phyloP scores from a whole-genome alignment of 2,329 filamentous ascomycete genomes.

The Microascus cirrosus region DNA sequence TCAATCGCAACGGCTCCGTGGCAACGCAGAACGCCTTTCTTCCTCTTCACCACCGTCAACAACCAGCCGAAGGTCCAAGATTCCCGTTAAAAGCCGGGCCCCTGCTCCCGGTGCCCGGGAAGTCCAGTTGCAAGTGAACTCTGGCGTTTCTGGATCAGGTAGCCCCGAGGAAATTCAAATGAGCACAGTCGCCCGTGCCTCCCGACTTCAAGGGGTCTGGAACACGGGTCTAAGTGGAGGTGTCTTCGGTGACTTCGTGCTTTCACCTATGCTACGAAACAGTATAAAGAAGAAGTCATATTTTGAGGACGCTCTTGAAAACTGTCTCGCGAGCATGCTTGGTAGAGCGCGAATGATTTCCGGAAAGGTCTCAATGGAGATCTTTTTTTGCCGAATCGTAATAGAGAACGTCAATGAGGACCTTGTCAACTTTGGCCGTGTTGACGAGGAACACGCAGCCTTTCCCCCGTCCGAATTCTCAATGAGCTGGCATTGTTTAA shows the following conservation, averaged over 20 bases:
- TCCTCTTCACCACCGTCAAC: neutral
- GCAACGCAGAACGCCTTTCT: neutral
- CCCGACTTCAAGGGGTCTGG: constrained; percentile 6
- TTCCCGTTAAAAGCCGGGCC: neutral
- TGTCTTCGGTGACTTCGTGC: neutral
- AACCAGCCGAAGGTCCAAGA: neutral
- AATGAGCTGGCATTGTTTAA: neutral
- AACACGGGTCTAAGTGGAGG: neutral
- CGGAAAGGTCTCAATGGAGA: neutral
- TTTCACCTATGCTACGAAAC: neutral
- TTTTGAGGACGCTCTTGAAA: neutral
- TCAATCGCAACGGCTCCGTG: neutral
- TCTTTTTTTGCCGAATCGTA: constrained; percentile 1
- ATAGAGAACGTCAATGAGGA: constrained; percentile 1
- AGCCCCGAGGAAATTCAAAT: neutral
- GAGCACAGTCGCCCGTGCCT: neutral
- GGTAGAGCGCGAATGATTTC: neutral
- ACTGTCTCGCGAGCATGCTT: neutral
- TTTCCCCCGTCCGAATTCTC: neutral
- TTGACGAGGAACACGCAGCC: neutral
- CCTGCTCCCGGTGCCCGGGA: neutral
- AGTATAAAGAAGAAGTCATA: neutral
- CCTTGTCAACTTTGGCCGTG: neutral
- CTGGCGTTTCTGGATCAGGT: neutral
- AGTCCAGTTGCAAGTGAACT: neutral